Base-by-base conservation (phyloP, 768 basidiomycete genomes). In the Tylopilus sp. region DNA sequence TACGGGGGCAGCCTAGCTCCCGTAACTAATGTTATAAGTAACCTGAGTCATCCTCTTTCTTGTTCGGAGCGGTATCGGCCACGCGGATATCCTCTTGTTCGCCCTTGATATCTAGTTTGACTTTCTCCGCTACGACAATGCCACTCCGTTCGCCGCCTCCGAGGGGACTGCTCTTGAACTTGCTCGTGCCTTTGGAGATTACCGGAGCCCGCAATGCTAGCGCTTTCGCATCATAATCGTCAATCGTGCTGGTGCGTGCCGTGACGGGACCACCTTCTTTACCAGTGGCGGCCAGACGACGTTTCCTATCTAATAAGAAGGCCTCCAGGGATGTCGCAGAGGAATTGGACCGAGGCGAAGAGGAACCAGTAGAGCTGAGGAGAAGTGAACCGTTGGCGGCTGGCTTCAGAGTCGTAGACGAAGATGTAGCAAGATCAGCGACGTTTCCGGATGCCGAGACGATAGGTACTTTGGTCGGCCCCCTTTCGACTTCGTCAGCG, bases 81-180 rank as follows among this genome's bases (percentile, higher is more conserved):
- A 72, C 74, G 44, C 71, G 71, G 43, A 56, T 60, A 36, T 62
- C 60, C 29, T 57, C 58, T 40, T 65, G 64, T 28, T 37, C 49
- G 41, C 43, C 62, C 29, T 54, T 56, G 53, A 60, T 64, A 48
- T 66, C 69, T 56, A 67, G 71, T 50, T 72, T 75, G 28, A 82
- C 69, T 62, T 74, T 71, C 62, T 80, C 80, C 14, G 82, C 78
- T 30, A 79, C 73, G n/a, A 79, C 75, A 5, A 76, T 68, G 2
- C 76, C 76, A 9, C 58, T 63, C 40, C 72, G 64, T 46, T 77
- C 77, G 24, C 69, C 71, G 30, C 78, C 76, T 21, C 73, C 78
- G 29, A 87, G 70, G 29, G 86, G 87, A 62, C 81, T 88, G 62
- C 87, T 89, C 80, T 89, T 89, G 71, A 88, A 90, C 54, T 80